These are phyloP conservation scores for Isabelozyma pseudorhagii DNA, from an alignment of 805 yeast genomes.

Conservation along the genomic window DNA sequence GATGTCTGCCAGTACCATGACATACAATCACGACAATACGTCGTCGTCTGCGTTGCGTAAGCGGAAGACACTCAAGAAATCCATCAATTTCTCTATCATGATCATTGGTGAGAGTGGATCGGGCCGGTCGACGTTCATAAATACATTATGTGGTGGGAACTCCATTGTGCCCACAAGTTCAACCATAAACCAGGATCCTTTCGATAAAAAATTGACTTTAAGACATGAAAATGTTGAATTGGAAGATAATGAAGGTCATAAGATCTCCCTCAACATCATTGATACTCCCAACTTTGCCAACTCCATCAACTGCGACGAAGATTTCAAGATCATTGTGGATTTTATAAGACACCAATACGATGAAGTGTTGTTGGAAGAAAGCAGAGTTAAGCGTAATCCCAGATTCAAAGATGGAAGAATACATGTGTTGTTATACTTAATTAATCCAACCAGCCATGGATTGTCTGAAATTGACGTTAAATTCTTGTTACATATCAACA, in stretches of 20 bases:
- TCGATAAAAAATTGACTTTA: constrained; percentile 48
- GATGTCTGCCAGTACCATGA: not conserved
- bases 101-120: constrained; percentile 83
- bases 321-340: constrained; percentile 70
- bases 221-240: constrained; percentile 81
- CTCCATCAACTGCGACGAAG: constrained; percentile 62
- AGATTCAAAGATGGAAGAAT: constrained; percentile 82
- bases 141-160: constrained; percentile 84
- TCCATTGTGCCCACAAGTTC: constrained; percentile 69
- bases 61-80: constrained; percentile 77
- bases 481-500: constrained; percentile 39
- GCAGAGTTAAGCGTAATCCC: constrained; percentile 80
- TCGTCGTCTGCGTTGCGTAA: constrained; percentile 48
- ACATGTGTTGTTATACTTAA: constrained; percentile 52
- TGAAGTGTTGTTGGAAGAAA: constrained; percentile 76
- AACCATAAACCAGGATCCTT: constrained; percentile 57
- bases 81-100: constrained; percentile 82
- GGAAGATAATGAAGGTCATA: constrained; percentile 83
- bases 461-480: constrained; percentile 39
- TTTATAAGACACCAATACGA: constrained; percentile 80
- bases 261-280: constrained; percentile 69
- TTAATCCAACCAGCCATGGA: constrained; percentile 46
- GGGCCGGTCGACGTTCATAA: constrained; percentile 90
- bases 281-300: constrained; percentile 87
- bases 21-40: constrained; percentile 14